Base-by-base conservation (phyloP, 2,329 filamentous ascomycete genomes). In the Aspergillus quadrilineatus region DNA sequence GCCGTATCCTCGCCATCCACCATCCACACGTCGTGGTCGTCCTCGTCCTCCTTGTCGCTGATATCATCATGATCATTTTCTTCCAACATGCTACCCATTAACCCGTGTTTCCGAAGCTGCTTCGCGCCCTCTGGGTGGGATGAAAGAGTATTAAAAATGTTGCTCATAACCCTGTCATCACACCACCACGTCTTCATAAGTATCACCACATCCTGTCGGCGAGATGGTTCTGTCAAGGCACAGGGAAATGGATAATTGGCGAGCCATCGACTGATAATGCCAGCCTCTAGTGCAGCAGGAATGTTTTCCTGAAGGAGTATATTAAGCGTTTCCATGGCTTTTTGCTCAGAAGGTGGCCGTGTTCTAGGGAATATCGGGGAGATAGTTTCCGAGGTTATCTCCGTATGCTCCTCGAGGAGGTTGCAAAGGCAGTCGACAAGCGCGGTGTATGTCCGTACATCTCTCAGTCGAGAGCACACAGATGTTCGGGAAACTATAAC, bases 201-300 rank as follows among this genome's bases (percentile, higher is more conserved):
- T 17, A 69, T 65, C 9, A 75, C 69, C 26, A 77, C 70, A 57
- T 77, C 74, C 47, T 69, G 69, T 41, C 69, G 68, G 29, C 72
- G 72, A 22, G 73, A 71, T 52, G 85, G 81, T 53, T 82, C 79
- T 2, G 80, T 73, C 1, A 73, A 73, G 15, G 79, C 75, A 17
- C 88, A 89, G 78, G 89, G 77, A 49, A 80, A 92, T 6, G 85
- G 82, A 69, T 92, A 90, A 64, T 83, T 85, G 34, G 79, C 82
- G n/a, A 92, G 80, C 89, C 89, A 92, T 55, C 83, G 85, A 58
- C 87, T 85, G 39, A 92, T 80, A 60, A 92, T 84, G 6, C 81
- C 80, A 37, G 86, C 85, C 67, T 84, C 74, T 15, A 91, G 73
- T 52, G 80, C 80, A 28, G 80, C 78, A 1, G 81, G 75, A 15